Percentiles rank a stretch among this genome's conserved stretches.
phyloP scores from a whole-genome alignment of 768 basidiomycete genomes.

The Podaxis rugospora region DNA sequence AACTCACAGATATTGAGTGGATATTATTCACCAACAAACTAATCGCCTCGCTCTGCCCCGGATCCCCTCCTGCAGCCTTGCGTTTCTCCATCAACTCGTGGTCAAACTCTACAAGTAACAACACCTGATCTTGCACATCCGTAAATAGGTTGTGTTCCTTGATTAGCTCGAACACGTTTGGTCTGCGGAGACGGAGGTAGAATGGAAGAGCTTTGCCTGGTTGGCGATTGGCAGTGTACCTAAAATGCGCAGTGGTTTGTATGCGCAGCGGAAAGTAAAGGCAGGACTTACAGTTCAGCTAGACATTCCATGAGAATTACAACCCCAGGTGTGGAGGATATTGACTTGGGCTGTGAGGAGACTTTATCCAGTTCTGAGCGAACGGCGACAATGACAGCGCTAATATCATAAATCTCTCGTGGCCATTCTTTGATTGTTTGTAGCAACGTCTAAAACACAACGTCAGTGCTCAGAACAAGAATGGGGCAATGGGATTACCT shows the following conservation, averaged over 20 bases:
- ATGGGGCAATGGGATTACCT: conserved; percentile 35
- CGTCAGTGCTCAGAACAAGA: not conserved
- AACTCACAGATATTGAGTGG: conserved; percentile 88
- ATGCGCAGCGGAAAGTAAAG: not conserved
- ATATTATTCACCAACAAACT: conserved; percentile 87
- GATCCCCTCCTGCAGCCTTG: conserved; percentile 32
- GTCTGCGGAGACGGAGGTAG: conserved; percentile 78
- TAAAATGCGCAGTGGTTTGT: not conserved
- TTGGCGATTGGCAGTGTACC: conserved; percentile 84
- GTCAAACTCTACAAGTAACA: conserved; percentile 92
- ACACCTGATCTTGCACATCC: conserved; percentile 89
- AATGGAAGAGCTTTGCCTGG: conserved; percentile 92
- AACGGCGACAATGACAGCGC: conserved; percentile 86
- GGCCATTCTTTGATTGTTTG: conserved; percentile 88
- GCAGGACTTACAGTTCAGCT: conserved; percentile 69
- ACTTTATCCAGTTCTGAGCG: conserved; percentile 72
- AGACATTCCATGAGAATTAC: conserved; percentile 88
- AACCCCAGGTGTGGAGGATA: conserved; percentile 39
- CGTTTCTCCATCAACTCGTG: conserved; percentile 73
- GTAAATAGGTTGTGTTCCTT: conserved; percentile 92
- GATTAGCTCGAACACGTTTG: conserved; percentile 93
- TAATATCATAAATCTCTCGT: conserved; percentile 81
- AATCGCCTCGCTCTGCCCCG: conserved; percentile 70
- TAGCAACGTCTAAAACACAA: conserved; percentile 54
- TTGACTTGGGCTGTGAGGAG: conserved; percentile 44